Conservation (phyloP, 2,329 filamentous ascomycete genomes). For the Cladosporium sp. region DNA sequence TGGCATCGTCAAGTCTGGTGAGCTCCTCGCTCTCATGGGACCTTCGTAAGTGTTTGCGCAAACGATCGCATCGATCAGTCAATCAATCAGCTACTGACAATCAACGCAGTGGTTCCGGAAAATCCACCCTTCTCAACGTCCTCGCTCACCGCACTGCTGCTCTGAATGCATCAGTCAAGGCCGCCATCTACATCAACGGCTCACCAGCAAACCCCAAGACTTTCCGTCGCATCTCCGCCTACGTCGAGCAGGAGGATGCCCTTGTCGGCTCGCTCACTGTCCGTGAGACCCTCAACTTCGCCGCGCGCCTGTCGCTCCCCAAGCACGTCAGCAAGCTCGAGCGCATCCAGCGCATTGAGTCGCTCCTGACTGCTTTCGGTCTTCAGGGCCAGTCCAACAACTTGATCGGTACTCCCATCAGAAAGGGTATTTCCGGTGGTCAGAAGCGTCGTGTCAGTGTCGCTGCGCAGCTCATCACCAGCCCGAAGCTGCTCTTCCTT, state of each 20-base stretch:
- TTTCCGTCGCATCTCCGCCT: constrained; percentile 66
- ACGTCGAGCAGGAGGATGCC: constrained; percentile 86
- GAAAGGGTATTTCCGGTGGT: constrained; percentile 78
- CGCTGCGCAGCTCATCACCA: constrained; percentile 76
- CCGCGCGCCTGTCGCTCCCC: constrained; percentile 61
- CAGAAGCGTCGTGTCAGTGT: constrained; percentile 80
- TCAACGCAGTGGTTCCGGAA: constrained; percentile 55
- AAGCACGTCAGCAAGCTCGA: constrained; percentile 52
- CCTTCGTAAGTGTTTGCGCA: constrained; percentile 48
- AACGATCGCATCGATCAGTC: background rate
- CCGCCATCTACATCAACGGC: constrained; percentile 62
- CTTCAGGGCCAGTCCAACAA: constrained; percentile 65
- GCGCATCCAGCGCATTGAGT: constrained; percentile 59
- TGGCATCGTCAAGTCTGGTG: constrained; percentile 64
- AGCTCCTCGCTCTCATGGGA: constrained; percentile 78
- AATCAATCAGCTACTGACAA: constrained; percentile 10
- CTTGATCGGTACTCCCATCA: constrained; percentile 75
- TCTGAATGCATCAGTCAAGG: constrained; percentile 51
- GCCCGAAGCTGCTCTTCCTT: constrained; percentile 74
- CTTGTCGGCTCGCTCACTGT: constrained; percentile 78
- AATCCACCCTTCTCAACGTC: constrained; percentile 79
- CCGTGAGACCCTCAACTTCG: constrained; percentile 73
- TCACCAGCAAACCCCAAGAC: constrained; percentile 45
- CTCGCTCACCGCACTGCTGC: constrained; percentile 61
- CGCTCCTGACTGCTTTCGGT: constrained; percentile 68